Conservation (phyloP, 164 flowering plant species). For the Annona cherimola region DNA sequence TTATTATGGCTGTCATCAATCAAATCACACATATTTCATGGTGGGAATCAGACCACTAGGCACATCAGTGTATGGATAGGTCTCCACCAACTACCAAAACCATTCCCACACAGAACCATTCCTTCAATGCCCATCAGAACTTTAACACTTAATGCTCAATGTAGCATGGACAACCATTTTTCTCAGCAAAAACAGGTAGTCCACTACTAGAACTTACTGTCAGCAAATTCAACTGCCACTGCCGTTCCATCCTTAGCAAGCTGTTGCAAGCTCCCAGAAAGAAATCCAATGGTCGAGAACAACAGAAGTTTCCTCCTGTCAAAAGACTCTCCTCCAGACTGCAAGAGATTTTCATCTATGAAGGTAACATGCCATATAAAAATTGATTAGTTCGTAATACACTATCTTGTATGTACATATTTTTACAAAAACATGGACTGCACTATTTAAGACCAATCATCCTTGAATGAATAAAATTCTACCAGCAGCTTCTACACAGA, state of each 20-base stretch:
- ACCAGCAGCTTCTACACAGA: not conserved
- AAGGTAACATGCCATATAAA: not conserved
- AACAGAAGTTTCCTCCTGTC: conserved; percentile 41
- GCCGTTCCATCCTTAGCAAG: conserved; percentile 28
- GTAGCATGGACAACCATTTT: too few relatives aligned
- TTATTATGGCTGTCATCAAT: too few relatives aligned
- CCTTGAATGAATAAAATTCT: not conserved
- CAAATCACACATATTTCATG: too few relatives aligned
- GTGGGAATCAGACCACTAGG: too few relatives aligned
- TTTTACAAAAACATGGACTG: not conserved
- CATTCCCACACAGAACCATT: too few relatives aligned
- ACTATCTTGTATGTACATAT: not conserved
- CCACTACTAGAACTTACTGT: conserved; percentile 40
- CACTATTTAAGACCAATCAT: not conserved
- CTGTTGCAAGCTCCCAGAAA: conserved; percentile 21
- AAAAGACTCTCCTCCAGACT: conserved; percentile 3
- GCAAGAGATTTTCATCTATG: not conserved
- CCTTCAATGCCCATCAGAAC: too few relatives aligned
- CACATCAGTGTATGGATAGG: too few relatives aligned
- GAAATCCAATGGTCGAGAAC: conserved; percentile 38
- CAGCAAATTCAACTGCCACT: conserved; percentile 64
- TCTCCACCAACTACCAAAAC: too few relatives aligned
- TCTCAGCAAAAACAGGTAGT: not conserved
- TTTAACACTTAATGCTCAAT: too few relatives aligned
- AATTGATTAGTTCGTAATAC: not conserved